Conservation (phyloP, 2,329 filamentous ascomycete species). For the Fusarium miscanthi region DNA sequence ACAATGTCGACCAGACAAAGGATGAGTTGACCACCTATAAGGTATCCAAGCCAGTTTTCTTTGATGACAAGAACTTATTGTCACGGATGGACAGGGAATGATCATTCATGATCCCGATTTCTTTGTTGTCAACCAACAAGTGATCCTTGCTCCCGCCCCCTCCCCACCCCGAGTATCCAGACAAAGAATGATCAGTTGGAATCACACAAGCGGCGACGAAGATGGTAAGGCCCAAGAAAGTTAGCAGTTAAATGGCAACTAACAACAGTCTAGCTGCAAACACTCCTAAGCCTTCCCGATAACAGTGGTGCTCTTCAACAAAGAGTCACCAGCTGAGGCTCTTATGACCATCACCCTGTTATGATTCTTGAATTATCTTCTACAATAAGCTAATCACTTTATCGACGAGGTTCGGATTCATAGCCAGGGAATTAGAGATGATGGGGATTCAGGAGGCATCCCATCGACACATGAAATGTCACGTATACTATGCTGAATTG, state of each 20-base stretch:
- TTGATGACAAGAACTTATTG: background rate
- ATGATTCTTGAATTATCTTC: fast-evolving
- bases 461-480: background rate
- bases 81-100: background rate
- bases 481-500: background rate
- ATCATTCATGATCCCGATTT: background rate
- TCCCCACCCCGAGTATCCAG: background rate
- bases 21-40: fast-evolving
- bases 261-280: background rate
- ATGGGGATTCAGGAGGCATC: background rate
- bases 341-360: no score
- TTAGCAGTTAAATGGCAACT: background rate
- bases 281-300: background rate
- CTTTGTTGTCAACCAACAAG: background rate
- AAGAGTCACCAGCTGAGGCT: background rate
- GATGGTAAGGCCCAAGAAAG: background rate
- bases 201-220: no score
- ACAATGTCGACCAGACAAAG: background rate
- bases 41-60: background rate
- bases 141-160: background rate
- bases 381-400: fast-evolving
- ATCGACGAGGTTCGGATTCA: background rate
- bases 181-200: background rate
- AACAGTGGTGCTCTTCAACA: background rate
- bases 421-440: background rate